phyloP scores from a whole-genome alignment of 2,329 filamentous ascomycete species.

The Scedosporium aurantiacum region DNA sequence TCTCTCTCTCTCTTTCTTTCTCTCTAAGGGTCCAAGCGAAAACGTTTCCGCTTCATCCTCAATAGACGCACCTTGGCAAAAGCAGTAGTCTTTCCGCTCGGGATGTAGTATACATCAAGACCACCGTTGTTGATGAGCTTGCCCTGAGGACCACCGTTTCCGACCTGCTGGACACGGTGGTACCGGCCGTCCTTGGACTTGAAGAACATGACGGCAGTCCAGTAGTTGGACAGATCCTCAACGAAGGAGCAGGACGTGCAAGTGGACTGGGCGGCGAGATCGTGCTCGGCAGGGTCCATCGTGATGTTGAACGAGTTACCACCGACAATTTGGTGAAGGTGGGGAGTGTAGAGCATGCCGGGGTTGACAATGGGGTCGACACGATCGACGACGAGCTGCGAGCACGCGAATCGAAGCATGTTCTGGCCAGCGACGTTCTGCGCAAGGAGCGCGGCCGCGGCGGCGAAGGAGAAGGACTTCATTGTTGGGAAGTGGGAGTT shows the following conservation, averaged over 20 bases:
- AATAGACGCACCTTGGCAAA: constrained; percentile 23
- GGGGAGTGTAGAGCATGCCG: constrained; percentile 30
- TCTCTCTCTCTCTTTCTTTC: neutral
- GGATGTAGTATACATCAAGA: constrained; percentile 32
- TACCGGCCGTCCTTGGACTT: constrained; percentile 20
- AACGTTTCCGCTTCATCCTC: constrained; percentile 8
- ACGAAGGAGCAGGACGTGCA: constrained; percentile 26
- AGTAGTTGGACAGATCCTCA: constrained; percentile 23
- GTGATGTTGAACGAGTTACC: constrained; percentile 35
- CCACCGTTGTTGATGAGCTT: constrained; percentile 31
- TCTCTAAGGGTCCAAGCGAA: neutral
- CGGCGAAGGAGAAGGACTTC: constrained; percentile 4
- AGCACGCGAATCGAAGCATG: constrained; percentile 37
- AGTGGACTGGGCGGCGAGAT: constrained; percentile 20
- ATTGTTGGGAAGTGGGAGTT: neutral
- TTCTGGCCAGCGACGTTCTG: constrained; percentile 16
- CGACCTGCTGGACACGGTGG: constrained; percentile 23
- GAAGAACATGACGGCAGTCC: constrained; percentile 23
- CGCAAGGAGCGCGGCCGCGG: constrained; percentile 4
- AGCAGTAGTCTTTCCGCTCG: constrained; percentile 28
- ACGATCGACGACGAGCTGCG: constrained; percentile 34
- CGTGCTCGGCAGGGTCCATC: constrained; percentile 22
- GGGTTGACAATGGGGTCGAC: constrained; percentile 35
- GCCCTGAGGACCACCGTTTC: constrained; percentile 31
- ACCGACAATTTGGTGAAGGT: constrained; percentile 36